Conservation (phyloP, 2,329 filamentous ascomycete genomes). For the Colletotrichum trifolii region DNA sequence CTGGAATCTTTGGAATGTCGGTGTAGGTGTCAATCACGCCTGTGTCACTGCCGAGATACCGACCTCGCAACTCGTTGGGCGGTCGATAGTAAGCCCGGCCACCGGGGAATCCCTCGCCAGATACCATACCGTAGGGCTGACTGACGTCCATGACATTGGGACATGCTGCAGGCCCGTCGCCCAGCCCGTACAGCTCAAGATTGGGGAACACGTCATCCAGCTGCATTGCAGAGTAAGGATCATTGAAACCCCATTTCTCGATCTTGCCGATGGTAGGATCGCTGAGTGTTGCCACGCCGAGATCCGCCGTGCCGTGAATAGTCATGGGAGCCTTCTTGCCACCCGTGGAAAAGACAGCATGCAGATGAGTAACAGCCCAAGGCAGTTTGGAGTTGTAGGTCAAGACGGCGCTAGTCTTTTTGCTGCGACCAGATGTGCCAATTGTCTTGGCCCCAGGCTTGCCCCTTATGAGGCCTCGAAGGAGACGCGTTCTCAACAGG, state of each 20-base stretch:
- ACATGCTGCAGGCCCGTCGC: slow-evolving; percentile 79
- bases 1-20: slow-evolving; percentile 82
- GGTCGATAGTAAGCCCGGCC: slow-evolving; percentile 84
- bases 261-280: slow-evolving; percentile 82
- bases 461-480: slow-evolving; percentile 84
- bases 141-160: slow-evolving; percentile 94
- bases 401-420: slow-evolving; percentile 77
- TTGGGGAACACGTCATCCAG: slow-evolving; percentile 82
- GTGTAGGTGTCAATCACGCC: slow-evolving; percentile 70
- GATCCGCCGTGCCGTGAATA: slow-evolving; percentile 84
- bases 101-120: slow-evolving; percentile 87
- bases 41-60: slow-evolving; percentile 74
- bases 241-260: slow-evolving; percentile 84
- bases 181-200: slow-evolving; percentile 80
- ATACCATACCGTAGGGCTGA: slow-evolving; percentile 83
- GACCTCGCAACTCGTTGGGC: slow-evolving; percentile 78
- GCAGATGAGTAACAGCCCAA: slow-evolving; percentile 81
- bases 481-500: slow-evolving; percentile 83
- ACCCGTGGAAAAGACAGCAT: slow-evolving; percentile 74
- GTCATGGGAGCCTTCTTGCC: slow-evolving; percentile 81
- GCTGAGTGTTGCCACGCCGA: slow-evolving; percentile 82
- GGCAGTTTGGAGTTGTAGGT: slow-evolving; percentile 89
- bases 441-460: slow-evolving; percentile 73
- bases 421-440: slow-evolving; percentile 62
- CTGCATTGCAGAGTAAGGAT: slow-evolving; percentile 79